Evolutionary conservation across 2,329 filamentous ascomycete species (phyloP).

Genomic region (Fusarium proliferatum): DNA sequence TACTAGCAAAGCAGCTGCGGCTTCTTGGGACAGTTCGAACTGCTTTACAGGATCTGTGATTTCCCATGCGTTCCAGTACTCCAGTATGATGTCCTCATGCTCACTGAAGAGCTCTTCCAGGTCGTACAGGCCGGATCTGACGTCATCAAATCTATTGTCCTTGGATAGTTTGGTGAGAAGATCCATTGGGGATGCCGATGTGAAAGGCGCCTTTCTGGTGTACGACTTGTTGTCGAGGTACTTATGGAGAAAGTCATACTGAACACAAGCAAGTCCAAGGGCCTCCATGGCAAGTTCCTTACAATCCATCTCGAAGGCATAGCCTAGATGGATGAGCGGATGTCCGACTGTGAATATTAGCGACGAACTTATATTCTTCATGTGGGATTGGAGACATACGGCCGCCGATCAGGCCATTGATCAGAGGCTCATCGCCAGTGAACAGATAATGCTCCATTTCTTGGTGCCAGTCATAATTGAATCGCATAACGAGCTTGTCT

Average conservation of each 20-base stretch:
- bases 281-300: constrained; percentile 91
- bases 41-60: constrained; percentile 76
- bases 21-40: constrained; percentile 77
- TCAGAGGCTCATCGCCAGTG: constrained; percentile 76
- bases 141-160: constrained; percentile 76
- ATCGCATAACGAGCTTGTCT: constrained; percentile 79
- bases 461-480: constrained; percentile 85
- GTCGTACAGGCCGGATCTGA: constrained; percentile 68
- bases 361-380: background rate
- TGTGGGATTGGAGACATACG: constrained; percentile 63
- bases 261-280: constrained; percentile 72
- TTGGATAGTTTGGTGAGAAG: constrained; percentile 75
- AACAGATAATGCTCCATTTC: constrained; percentile 83
- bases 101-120: constrained; percentile 75
- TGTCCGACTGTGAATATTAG: constrained; percentile 74
- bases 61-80: constrained; percentile 93
- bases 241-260: constrained; percentile 70
- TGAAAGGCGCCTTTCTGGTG: constrained; percentile 70
- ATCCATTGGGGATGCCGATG: constrained; percentile 72
- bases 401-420: constrained; percentile 82
- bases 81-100: constrained; percentile 76
- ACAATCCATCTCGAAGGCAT: constrained; percentile 88
- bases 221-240: constrained; percentile 80
- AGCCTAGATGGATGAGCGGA: constrained; percentile 94
- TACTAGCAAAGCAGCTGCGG: constrained; percentile 70